Percentiles rank a stretch among this genome's conserved stretches.
Conservation (phyloP, 768 basidiomycete genomes). For the Boletus edulis region DNA sequence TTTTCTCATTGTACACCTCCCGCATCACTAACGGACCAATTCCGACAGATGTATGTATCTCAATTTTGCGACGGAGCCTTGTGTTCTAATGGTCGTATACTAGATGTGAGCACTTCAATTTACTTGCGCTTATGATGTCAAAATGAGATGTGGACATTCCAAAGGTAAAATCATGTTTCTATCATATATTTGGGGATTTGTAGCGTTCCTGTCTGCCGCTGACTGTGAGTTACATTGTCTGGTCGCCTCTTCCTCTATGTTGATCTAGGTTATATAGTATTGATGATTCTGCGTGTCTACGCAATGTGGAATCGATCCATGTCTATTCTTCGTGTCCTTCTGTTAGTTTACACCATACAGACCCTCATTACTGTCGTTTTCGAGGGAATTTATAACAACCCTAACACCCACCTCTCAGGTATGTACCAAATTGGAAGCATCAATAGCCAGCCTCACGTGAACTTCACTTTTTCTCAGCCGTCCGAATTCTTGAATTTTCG, state of each 20-base stretch:
- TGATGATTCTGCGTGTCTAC: conserved; percentile 4
- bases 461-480: background rate
- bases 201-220: background rate
- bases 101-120: background rate
- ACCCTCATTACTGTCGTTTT: background rate
- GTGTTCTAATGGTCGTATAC: too few species aligned
- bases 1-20: background rate
- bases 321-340: background rate
- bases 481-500: background rate
- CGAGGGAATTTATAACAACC: background rate
- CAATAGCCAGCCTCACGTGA: background rate
- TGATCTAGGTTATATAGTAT: background rate
- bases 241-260: background rate
- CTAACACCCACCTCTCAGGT: background rate
- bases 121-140: too few species aligned
- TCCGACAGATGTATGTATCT: background rate
- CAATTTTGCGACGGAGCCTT: accelerated
- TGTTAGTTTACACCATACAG: background rate
- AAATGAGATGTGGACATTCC: background rate
- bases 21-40: background rate
- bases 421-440: background rate
- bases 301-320: background rate
- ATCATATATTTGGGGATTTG: background rate
- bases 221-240: conserved; percentile 3
- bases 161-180: background rate